Percentiles rank a stretch among this genome's conserved stretches.
phyloP scores from a whole-genome alignment of 306 rosid species.

The Castanopsis chinensis region DNA sequence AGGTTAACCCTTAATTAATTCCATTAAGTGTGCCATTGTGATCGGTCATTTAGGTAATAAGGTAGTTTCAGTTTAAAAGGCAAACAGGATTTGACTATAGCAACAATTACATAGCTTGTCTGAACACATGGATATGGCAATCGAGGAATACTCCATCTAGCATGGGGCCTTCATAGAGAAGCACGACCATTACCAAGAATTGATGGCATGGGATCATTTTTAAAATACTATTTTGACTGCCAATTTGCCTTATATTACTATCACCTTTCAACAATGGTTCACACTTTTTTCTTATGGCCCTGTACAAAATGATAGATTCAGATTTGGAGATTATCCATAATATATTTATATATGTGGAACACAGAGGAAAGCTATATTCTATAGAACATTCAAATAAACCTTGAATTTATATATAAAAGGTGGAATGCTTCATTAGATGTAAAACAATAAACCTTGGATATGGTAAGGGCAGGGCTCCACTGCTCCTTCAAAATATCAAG shows the following conservation, averaged over 20 bases:
- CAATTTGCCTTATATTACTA: not conserved
- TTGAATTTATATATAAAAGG: not conserved
- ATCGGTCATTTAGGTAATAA: not conserved
- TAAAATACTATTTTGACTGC: not conserved
- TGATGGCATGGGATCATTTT: not conserved
- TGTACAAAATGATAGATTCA: not conserved
- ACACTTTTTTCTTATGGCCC: not conserved
- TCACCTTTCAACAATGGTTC: not conserved
- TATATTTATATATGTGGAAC: not conserved
- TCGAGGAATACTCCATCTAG: not conserved
- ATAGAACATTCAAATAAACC: not conserved
- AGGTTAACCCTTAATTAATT: not conserved
- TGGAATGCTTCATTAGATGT: not conserved
- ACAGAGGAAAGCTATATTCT: not conserved
- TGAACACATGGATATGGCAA: too few species aligned
- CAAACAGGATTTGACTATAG: not conserved
- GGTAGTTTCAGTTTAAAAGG: not conserved
- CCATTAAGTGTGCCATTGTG: not conserved
- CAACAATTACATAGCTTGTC: not conserved
- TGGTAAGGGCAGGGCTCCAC: constrained; percentile 78
- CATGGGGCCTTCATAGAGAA: not conserved
- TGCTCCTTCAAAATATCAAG: constrained; percentile 78
- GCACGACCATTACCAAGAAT: not conserved
- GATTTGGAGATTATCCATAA: not conserved
- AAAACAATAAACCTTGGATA: constrained; percentile 55